Percentiles rank a stretch among this genome's conserved stretches.
These are phyloP conservation scores for Dactylella cylindrospora DNA, from an alignment of 2,329 filamentous ascomycete species.

Conservation along the genomic window DNA sequence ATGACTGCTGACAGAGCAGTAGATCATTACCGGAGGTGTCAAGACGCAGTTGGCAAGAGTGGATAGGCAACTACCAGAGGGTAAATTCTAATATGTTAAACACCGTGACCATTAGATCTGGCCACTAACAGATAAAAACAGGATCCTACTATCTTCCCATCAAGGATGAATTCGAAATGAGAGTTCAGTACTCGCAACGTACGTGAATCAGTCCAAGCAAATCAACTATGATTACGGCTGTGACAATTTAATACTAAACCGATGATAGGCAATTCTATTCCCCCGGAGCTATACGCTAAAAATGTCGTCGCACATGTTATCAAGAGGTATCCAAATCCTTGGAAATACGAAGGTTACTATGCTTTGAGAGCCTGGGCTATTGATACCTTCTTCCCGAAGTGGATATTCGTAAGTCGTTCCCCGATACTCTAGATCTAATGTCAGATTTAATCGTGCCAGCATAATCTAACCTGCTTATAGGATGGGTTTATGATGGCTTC, in stretches of 20 bases:
- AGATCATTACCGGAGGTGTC: slow-evolving; percentile 47
- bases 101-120: neutral
- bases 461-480: slow-evolving; percentile 3
- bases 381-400: slow-evolving; percentile 47
- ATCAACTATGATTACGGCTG: neutral
- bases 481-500: slow-evolving; percentile 41
- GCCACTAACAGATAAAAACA: slow-evolving; percentile 11
- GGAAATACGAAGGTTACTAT: slow-evolving; percentile 47
- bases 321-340: slow-evolving; percentile 37
- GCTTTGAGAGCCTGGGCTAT: slow-evolving; percentile 43
- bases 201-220: neutral
- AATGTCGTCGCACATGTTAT: slow-evolving; percentile 45
- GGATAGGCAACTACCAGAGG: slow-evolving; percentile 21
- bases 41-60: slow-evolving; percentile 40
- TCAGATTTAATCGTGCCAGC: neutral
- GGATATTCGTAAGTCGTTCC: slow-evolving; percentile 45
- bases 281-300: slow-evolving; percentile 44
- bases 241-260: neutral
- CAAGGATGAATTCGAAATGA: slow-evolving; percentile 37
- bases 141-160: slow-evolving; percentile 47
- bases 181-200: slow-evolving; percentile 46
- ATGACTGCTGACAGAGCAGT: slow-evolving; percentile 4
- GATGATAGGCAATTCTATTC: slow-evolving; percentile 40
- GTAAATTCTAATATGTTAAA: slow-evolving; percentile 2
- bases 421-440: neutral